Conservation (phyloP, 495 filamentous ascomycete genomes). For the Parachaetomium inaequale region DNA sequence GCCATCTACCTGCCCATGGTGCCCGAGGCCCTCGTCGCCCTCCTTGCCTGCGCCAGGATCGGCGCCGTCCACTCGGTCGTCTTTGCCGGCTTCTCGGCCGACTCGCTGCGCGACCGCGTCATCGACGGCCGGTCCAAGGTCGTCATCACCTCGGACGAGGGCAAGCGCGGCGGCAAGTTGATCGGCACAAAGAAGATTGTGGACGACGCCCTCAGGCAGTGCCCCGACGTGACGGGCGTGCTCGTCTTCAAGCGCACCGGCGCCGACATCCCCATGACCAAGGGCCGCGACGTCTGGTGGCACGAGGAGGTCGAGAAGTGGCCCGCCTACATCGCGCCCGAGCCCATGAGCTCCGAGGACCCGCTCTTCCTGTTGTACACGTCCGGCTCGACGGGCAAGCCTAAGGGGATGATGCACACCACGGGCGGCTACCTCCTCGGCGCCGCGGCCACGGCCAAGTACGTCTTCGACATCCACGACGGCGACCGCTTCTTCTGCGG, state of each 20-base stretch:
- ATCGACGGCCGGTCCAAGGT: constrained; percentile 85
- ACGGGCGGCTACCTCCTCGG: constrained; percentile 92
- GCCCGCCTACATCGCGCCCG: constrained; percentile 83
- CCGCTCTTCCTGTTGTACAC: constrained; percentile 98
- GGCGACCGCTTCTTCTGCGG: constrained; percentile 94
- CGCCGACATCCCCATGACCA: constrained; percentile 84
- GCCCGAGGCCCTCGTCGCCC: constrained; percentile 86
- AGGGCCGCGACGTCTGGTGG: constrained; percentile 94
- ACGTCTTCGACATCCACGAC: constrained; percentile 97
- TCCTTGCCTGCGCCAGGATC: constrained; percentile 88
- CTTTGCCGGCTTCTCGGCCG: constrained; percentile 96
- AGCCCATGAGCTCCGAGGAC: constrained; percentile 86
- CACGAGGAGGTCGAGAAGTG: constrained; percentile 96
- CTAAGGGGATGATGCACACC: constrained; percentile 98
- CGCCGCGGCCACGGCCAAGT: constrained; percentile 91
- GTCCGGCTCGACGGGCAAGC: constrained; percentile 95
- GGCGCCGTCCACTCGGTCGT: constrained; percentile 98
- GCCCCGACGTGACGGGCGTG: constrained; percentile 79
- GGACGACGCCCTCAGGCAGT: constrained; percentile 96
- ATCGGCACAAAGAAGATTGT: constrained; percentile 99
- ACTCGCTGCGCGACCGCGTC: constrained; percentile 94
- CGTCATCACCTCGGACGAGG: constrained; percentile 95
- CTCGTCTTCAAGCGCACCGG: constrained; percentile 96
- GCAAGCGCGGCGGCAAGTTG: constrained; percentile 93
- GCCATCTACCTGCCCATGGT: constrained; percentile 99